Evolutionary conservation across 768 basidiomycete genomes (phyloP).

Genomic region (Rickenella mellea): DNA sequence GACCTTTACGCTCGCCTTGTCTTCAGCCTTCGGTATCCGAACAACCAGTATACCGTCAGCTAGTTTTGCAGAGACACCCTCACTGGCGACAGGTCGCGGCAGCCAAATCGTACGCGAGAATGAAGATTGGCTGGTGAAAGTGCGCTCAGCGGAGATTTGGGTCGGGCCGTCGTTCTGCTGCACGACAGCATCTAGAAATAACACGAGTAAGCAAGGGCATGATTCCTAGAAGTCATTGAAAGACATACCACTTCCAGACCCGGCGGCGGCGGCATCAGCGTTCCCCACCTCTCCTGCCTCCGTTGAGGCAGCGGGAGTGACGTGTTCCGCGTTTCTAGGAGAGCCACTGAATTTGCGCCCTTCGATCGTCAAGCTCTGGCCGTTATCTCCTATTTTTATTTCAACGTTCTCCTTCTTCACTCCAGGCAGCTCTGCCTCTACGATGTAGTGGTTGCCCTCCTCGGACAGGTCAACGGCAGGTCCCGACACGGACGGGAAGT

Average conservation of each 20-base stretch:
- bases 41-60: constrained; percentile 62
- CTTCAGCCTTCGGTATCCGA: constrained; percentile 49
- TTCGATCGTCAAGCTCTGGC: constrained; percentile 63
- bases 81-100: constrained; percentile 50
- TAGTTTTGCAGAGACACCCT: constrained; percentile 52
- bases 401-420: constrained; percentile 71
- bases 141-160: constrained; percentile 50
- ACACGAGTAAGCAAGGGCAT: neutral
- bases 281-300: constrained; percentile 6
- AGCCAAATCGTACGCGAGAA: constrained; percentile 70
- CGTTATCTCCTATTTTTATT: constrained; percentile 60
- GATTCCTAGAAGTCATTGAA: neutral
- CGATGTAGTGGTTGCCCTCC: constrained; percentile 49
- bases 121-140: constrained; percentile 40
- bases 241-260: constrained; percentile 1
- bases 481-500: constrained; percentile 2
- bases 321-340: neutral
- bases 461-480: constrained; percentile 66
- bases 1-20: constrained; percentile 46
- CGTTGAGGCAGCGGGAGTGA: too few relatives aligned
- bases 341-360: constrained; percentile 21
- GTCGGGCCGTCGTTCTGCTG: constrained; percentile 8
- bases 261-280: constrained; percentile 23
- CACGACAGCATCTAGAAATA: constrained; percentile 10
- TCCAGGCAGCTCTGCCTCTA: constrained; percentile 74